A percentile compares a stretch with the other conserved stretches of the same genome.
Conservation (phyloP, 1,139 yeast species). For the Pneumocystis carinii region DNA sequence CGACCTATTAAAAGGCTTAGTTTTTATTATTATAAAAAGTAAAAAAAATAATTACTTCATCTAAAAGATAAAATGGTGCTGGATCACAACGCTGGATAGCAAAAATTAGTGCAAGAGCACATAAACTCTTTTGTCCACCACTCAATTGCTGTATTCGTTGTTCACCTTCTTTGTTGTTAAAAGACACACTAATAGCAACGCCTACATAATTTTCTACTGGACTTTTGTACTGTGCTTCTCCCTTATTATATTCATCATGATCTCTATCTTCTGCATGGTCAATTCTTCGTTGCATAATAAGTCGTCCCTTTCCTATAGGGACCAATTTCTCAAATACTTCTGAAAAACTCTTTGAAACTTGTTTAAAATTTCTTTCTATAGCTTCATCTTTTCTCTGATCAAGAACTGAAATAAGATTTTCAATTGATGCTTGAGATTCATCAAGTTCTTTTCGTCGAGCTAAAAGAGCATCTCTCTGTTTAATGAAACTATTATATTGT, state of each 20-base stretch:
- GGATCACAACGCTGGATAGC: conserved; percentile 94
- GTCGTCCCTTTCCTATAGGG: conserved; percentile 65
- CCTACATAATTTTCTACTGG: conserved; percentile 57
- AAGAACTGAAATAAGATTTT: conserved; percentile 52
- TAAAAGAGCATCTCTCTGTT: conserved; percentile 52
- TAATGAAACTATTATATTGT: conserved; percentile 60
- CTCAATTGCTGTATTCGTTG: conserved; percentile 80
- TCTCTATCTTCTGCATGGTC: conserved; percentile 18
- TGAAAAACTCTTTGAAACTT: conserved; percentile 58
- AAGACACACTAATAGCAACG: conserved; percentile 76
- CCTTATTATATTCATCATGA: conserved; percentile 19
- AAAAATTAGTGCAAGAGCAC: conserved; percentile 82
- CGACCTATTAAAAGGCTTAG: conserved; percentile 55
- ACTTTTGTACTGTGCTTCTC: conserved; percentile 16
- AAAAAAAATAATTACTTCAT: background rate
- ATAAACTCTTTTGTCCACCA: conserved; percentile 90
- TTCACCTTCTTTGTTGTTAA: conserved; percentile 74
- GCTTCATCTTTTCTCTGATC: conserved; percentile 74
- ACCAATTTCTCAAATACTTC: conserved; percentile 67
- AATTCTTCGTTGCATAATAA: conserved; percentile 42
- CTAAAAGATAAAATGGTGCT: conserved; percentile 81
- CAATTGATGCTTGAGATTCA: conserved; percentile 57
- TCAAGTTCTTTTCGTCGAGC: conserved; percentile 56
- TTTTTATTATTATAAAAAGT: background rate
- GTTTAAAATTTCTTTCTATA: conserved; percentile 59